Evolutionary conservation across 192 early-diverging fungal species (phyloP).

Genomic region (Mortierella antarctica): DNA sequence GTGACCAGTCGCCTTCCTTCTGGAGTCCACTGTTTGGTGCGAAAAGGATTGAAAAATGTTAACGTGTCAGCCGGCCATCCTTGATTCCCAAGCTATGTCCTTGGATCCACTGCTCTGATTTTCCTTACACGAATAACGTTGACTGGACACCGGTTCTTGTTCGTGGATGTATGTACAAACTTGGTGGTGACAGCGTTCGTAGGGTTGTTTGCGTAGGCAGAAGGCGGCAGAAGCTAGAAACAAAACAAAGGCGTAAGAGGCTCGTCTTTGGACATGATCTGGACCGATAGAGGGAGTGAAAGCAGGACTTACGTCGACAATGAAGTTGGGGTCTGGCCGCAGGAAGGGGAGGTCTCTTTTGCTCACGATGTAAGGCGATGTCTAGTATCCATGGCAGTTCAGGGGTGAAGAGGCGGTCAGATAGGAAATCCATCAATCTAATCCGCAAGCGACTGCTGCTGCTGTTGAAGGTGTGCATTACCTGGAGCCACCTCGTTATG

Average conservation of each 20-base stretch:
- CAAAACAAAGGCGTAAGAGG: not conserved
- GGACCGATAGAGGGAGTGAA: constrained; percentile 11
- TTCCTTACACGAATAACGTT: constrained; percentile 83
- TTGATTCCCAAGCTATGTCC: not conserved
- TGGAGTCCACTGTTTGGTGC: constrained; percentile 90
- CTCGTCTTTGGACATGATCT: constrained; percentile 3
- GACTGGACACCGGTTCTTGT: constrained; percentile 90
- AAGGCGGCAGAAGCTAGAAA: constrained; percentile 72
- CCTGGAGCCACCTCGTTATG: constrained; percentile 81
- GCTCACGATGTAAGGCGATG: constrained; percentile 42
- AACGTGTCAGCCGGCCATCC: not conserved
- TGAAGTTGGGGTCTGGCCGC: constrained; percentile 79
- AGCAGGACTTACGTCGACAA: constrained; percentile 69
- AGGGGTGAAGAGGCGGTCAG: not conserved
- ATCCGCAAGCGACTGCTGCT: no score
- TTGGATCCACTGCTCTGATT: not conserved
- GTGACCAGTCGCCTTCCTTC: constrained; percentile 95
- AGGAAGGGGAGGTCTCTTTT: constrained; percentile 70
- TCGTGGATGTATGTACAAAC: constrained; percentile 93
- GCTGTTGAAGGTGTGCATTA: constrained; percentile 57
- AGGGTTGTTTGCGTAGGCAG: constrained; percentile 73
- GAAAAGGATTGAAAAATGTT: not conserved
- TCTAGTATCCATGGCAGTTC: not conserved
- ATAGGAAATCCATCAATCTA: not conserved
- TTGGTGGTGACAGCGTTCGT: constrained; percentile 83